These are phyloP conservation scores for Mycena citricolor DNA, from an alignment of 1,284 basidiomycete species.

Conservation along the genomic window DNA sequence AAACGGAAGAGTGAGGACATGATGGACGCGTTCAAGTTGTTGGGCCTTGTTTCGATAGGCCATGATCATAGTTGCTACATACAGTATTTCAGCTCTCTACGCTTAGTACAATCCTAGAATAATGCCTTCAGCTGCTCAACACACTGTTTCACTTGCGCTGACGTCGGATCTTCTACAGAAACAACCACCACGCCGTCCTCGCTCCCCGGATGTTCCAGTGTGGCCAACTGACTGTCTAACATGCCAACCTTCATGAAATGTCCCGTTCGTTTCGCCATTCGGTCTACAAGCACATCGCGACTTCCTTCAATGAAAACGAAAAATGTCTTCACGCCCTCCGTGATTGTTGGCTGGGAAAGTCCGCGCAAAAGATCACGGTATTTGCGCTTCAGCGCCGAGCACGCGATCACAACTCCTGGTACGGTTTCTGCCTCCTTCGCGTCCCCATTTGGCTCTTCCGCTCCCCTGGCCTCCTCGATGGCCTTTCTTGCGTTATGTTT, in stretches of 20 bases:
- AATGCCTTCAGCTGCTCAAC: conserved; percentile 35
- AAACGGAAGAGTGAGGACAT: conserved; percentile 16
- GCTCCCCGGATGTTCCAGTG: conserved; percentile 74
- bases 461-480: conserved; percentile 17
- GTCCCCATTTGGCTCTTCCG: conserved; percentile 12
- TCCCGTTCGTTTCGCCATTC: conserved; percentile 71
- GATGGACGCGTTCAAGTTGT: conserved; percentile 4
- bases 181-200: conserved; percentile 73
- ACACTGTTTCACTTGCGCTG: conserved; percentile 54
- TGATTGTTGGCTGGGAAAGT: conserved; percentile 26
- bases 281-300: conserved; percentile 58
- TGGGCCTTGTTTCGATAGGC: not conserved
- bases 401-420: conserved; percentile 74
- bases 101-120: too few relatives aligned
- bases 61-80: too few relatives aligned
- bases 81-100: too few relatives aligned
- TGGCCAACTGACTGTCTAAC: conserved; percentile 83
- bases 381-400: conserved; percentile 79
- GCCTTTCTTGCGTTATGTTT: conserved; percentile 16
- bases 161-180: conserved; percentile 53
- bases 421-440: conserved; percentile 8
- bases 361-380: conserved; percentile 82
- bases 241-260: conserved; percentile 92
- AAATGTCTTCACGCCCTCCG: conserved; percentile 36
- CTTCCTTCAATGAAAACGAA: conserved; percentile 85